Conservation (phyloP, 441 rosid species). For the Francoa sonchifolia region DNA sequence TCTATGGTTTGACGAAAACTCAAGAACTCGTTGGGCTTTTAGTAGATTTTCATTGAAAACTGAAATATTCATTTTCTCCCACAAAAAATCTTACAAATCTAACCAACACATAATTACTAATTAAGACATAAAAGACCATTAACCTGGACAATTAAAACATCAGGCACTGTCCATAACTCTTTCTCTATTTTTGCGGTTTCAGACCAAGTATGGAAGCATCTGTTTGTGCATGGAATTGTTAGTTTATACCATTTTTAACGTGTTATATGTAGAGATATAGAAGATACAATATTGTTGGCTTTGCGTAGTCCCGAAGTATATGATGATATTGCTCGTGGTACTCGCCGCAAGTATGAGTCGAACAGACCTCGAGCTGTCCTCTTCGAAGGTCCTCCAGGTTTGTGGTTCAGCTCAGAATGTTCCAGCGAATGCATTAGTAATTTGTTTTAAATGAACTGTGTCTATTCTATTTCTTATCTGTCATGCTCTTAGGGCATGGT, state of each 20-base stretch:
- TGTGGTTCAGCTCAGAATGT: conserved; percentile 6
- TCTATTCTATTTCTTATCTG: not conserved
- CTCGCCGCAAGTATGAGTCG: conserved; percentile 77
- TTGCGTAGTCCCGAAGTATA: conserved; percentile 79
- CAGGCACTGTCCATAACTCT: too few species aligned
- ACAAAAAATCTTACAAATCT: too few species aligned
- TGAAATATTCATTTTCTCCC: too few species aligned
- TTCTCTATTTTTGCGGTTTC: not conserved
- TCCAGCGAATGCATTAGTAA: too few species aligned
- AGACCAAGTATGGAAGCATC: conserved; percentile 3
- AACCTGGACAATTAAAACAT: too few species aligned
- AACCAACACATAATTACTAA: too few species aligned
- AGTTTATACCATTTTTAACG: conserved; percentile 2
- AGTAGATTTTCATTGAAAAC: too few species aligned
- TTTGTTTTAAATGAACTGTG: too few species aligned
- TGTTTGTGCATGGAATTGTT: not conserved
- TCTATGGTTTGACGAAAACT: too few species aligned
- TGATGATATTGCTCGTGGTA: conserved; percentile 84
- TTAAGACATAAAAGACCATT: too few species aligned
- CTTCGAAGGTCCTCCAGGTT: conserved; percentile 98
- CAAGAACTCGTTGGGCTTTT: too few species aligned
- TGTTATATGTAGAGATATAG: conserved; percentile 57
- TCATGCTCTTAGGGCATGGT: conserved; percentile 5
- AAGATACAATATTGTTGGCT: conserved; percentile 77
- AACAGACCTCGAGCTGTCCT: conserved; percentile 93